phyloP scores from a whole-genome alignment of 139 green algal genomes.

The Auxenochlorella pyrenoidosa region DNA sequence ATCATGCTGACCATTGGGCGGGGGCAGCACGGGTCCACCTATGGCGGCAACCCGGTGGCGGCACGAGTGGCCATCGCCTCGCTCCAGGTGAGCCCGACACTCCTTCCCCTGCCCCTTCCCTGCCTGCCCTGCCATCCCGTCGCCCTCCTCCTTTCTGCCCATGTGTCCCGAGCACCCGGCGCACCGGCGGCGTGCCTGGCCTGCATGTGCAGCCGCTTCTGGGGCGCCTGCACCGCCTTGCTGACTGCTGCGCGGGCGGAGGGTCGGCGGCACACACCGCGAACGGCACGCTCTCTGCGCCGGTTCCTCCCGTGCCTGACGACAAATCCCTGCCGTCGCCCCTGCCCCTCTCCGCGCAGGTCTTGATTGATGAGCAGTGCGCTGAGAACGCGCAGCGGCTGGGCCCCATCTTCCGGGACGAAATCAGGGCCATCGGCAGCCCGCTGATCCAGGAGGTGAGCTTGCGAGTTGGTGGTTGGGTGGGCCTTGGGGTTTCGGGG shows the following conservation, averaged over 20 bases:
- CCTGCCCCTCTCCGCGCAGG: too few species aligned
- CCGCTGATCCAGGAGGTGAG: conserved; percentile 31
- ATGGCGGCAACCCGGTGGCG: conserved; percentile 96
- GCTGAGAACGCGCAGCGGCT: conserved; percentile 80
- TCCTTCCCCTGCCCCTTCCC: neutral
- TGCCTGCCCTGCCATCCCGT: neutral
- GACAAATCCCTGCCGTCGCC: too few species aligned
- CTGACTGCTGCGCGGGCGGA: too few species aligned
- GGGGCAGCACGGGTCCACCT: conserved; percentile 92
- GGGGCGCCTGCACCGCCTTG: too few species aligned
- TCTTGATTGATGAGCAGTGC: conserved; percentile 95
- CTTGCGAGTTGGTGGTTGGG: neutral
- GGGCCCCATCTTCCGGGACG: conserved; percentile 72
- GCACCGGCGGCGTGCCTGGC: too few species aligned
- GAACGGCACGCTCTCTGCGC: too few species aligned
- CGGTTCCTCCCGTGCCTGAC: too few species aligned
- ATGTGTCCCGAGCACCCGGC: too few species aligned
- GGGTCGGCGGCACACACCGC: too few species aligned
- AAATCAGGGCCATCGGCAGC: conserved; percentile 59
- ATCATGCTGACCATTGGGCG: conserved; percentile 89
- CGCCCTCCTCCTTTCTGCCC: too few species aligned
- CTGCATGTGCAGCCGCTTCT: too few species aligned
- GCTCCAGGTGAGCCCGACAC: conserved; percentile 68
- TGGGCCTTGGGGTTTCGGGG: too few species aligned
- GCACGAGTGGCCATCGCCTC: conserved; percentile 87